Evolutionary conservation across 352 stramenopile genomes (phyloP), one percentile per base, ranked within the genome.

Genomic region (Globisporangium cederbergense): DNA sequence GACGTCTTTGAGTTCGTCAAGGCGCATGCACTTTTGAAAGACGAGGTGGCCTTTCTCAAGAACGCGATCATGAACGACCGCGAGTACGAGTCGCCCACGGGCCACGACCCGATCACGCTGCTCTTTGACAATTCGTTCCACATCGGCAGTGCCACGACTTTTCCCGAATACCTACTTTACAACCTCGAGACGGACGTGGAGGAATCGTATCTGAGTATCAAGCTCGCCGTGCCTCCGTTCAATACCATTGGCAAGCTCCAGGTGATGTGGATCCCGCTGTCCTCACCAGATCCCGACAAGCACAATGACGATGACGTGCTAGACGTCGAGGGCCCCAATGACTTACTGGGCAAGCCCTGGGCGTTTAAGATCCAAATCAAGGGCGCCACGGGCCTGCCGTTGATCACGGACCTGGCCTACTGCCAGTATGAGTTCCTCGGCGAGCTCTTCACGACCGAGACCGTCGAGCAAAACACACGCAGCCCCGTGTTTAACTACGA

Each of bases 71-170:
- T 93, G 73, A 93, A 91, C 60, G 73, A 88, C 58, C 83, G 90
- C 20, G 86, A 92, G 60, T 98, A 98, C 72, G 81, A 89, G 46
- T 79, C 93, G 10, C 88, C 90, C 11, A 67, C 61, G 45, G 82
- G 77, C 49, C 89, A 98, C 69, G 93, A 98, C 50, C 94, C 94
- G 20, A 91, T 98, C 66, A 88, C 89, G 60, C 70, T 98, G 50
- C 83, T 98, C 28, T 98, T 98, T 51, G 86, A 97, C 73, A 95
- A 95, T 67, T 97, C 89, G 22, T 98, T 97, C 69, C 90, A 97
- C 62, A 78, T 95, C 40, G 91, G 90, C 30, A 97, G 87, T 42
- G 86, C 88, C 28, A 98, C 90, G 8, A 91, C 90, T n/a, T 98
- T 98, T 61, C 89, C 91, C 7, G 90, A 98, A 62, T 96, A 97